Evolutionary conservation across 2,329 filamentous ascomycete species (phyloP).

Genomic region (Neofusicoccum umdonicola): DNA sequence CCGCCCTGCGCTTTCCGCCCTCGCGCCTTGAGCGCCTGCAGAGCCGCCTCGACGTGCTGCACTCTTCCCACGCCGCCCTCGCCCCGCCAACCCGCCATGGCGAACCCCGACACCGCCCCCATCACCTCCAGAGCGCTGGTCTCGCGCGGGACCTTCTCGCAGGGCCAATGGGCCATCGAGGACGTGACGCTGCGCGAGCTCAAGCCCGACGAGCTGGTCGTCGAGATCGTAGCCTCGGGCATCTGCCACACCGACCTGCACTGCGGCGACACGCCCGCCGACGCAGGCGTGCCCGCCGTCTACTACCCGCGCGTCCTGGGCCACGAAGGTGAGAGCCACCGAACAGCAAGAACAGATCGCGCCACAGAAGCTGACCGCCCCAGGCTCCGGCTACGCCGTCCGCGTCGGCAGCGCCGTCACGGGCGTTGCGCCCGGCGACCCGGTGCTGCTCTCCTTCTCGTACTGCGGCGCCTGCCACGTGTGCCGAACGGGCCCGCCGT

Average conservation of each 20-base stretch:
- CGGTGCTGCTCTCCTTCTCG: conserved; percentile 37
- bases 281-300: conserved; percentile 26
- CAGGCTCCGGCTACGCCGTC: conserved; percentile 44
- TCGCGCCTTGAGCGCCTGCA: not conserved
- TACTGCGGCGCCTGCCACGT: conserved; percentile 14
- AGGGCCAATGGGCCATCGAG: conserved; percentile 40
- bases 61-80: not conserved
- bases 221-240: conserved; percentile 52
- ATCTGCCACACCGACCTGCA: conserved; percentile 56
- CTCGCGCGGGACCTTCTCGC: conserved; percentile 32
- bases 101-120: not conserved
- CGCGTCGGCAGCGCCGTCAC: conserved; percentile 40
- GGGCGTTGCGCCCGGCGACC: conserved; percentile 42
- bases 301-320: conserved; percentile 50
- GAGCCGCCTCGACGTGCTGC: not conserved
- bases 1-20: not conserved
- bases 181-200: conserved; percentile 32
- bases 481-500: conserved; percentile 11
- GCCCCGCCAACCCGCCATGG: not conserved
- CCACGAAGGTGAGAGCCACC: conserved; percentile 45
- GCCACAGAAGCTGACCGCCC: not conserved
- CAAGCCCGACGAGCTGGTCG: conserved; percentile 47
- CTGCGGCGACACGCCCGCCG: conserved; percentile 33
- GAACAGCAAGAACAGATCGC: too few species aligned
- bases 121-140: conserved; percentile 32